Evolutionary conservation across 2,329 filamentous ascomycete genomes (phyloP).

Genomic region (Balansia obtecta): DNA sequence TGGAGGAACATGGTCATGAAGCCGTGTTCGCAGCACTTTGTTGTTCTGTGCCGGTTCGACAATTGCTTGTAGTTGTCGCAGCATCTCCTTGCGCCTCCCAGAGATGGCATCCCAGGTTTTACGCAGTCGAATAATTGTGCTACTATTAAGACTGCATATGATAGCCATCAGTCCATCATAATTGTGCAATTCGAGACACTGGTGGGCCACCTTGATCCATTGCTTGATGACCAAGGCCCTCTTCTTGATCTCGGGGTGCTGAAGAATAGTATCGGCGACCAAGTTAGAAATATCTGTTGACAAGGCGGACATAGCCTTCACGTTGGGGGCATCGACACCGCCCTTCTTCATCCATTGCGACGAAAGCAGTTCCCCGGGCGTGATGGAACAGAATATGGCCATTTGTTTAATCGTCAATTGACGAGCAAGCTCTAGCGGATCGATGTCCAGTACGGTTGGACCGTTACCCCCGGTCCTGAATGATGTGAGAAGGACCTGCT

Average conservation of each 20-base stretch:
- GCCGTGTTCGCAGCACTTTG: slow-evolving; percentile 66
- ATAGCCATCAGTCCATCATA: slow-evolving; percentile 97
- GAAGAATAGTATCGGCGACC: slow-evolving; percentile 84
- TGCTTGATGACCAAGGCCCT: slow-evolving; percentile 86
- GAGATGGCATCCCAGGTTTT: slow-evolving; percentile 88
- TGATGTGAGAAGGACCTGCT: slow-evolving; percentile 56
- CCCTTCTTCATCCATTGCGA: slow-evolving; percentile 91
- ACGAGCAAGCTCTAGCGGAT: slow-evolving; percentile 78
- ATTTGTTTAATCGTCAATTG: slow-evolving; percentile 92
- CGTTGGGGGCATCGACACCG: slow-evolving; percentile 69
- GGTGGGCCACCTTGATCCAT: slow-evolving; percentile 89
- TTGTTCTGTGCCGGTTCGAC: slow-evolving; percentile 89
- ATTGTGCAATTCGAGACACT: slow-evolving; percentile 82
- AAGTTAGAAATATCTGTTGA: slow-evolving; percentile 89
- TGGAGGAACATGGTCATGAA: slow-evolving; percentile 78
- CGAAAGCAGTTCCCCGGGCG: slow-evolving; percentile 81
- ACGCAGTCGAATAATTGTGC: slow-evolving; percentile 75
- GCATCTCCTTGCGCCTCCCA: slow-evolving; percentile 65
- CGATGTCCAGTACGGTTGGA: slow-evolving; percentile 78
- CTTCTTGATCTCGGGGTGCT: slow-evolving; percentile 84
- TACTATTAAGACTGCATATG: slow-evolving; percentile 85
- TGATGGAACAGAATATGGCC: slow-evolving; percentile 78
- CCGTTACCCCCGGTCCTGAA: slow-evolving; percentile 61
- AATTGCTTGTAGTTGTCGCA: slow-evolving; percentile 70
- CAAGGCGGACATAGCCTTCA: slow-evolving; percentile 84